Evolutionary conservation across 2,329 filamentous ascomycete genomes (phyloP).

Genomic region (Tolypocladium paradoxum): DNA sequence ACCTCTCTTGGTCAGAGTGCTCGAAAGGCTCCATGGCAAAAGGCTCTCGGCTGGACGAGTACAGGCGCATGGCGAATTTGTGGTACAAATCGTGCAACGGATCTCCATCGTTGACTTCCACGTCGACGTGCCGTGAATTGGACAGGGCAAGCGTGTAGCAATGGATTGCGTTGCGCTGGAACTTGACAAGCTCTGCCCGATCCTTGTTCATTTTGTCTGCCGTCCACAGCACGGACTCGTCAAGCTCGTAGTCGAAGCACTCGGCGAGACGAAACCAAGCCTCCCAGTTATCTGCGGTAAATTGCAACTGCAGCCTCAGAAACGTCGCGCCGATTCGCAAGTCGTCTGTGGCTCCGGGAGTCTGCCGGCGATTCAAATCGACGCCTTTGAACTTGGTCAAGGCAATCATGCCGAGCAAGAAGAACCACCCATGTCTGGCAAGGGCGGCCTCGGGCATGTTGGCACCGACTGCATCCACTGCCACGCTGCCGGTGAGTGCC

Average conservation of each 20-base stretch:
- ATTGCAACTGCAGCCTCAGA: conserved; percentile 72
- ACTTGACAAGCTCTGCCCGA: conserved; percentile 59
- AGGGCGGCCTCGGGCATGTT: conserved; percentile 58
- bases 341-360: conserved; percentile 71
- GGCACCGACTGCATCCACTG: conserved; percentile 61
- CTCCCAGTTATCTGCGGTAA: conserved; percentile 74
- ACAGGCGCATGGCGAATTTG: conserved; percentile 51
- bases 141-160: conserved; percentile 57
- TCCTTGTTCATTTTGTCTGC: conserved; percentile 87
- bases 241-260: conserved; percentile 77
- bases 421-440: conserved; percentile 83
- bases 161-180: conserved; percentile 73
- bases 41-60: conserved; percentile 50
- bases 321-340: conserved; percentile 72
- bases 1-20: conserved; percentile 45
- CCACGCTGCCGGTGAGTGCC: conserved; percentile 68
- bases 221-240: conserved; percentile 79
- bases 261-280: conserved; percentile 84
- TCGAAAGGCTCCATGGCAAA: conserved; percentile 53
- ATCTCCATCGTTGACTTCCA: conserved; percentile 36
- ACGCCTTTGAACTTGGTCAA: conserved; percentile 70
- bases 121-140: conserved; percentile 35
- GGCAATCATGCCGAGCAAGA: conserved; percentile 77
- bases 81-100: conserved; percentile 48
- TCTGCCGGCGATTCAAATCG: conserved; percentile 63